These are phyloP conservation scores for Pseudozyma tsukubaensis DNA, from an alignment of 1,284 basidiomycete genomes.

Conservation along the genomic window DNA sequence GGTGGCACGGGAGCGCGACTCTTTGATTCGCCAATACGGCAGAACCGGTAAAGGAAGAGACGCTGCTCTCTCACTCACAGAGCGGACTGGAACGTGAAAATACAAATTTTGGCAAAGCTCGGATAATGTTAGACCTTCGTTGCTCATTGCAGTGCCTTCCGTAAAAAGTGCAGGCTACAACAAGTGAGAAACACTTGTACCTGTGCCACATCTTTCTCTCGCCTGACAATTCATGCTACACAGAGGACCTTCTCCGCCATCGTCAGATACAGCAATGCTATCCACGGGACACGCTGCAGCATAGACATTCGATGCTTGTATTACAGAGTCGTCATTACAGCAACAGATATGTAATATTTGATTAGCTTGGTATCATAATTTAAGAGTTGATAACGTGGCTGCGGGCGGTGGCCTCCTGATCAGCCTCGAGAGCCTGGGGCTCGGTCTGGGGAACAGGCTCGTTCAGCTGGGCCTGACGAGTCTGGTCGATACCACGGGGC, in stretches of 20 bases:
- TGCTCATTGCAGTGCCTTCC: neutral
- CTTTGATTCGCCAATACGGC: neutral
- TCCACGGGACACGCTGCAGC: no score
- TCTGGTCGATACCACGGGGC: slow-evolving; percentile 44
- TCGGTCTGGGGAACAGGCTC: slow-evolving; percentile 54
- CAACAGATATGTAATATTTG: neutral
- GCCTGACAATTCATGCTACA: no score
- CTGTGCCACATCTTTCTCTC: no score
- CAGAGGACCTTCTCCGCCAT: no score
- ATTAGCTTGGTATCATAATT: neutral
- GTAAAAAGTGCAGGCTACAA: no score
- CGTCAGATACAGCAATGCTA: no score
- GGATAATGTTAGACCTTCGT: neutral
- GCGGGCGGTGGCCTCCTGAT: slow-evolving; percentile 48
- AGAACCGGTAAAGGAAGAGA: no score
- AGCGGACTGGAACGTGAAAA: neutral
- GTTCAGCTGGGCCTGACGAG: slow-evolving; percentile 42
- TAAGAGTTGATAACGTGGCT: slow-evolving; percentile 52
- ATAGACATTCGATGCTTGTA: neutral
- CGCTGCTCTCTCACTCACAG: no score
- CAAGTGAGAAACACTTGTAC: no score
- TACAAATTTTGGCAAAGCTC: neutral
- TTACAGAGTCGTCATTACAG: neutral
- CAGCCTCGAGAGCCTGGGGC: slow-evolving; percentile 52
- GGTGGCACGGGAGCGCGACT: neutral